phyloP scores from a whole-genome alignment of 1,139 yeast species.

The Hyphopichia wangnamkhiaoensis region DNA sequence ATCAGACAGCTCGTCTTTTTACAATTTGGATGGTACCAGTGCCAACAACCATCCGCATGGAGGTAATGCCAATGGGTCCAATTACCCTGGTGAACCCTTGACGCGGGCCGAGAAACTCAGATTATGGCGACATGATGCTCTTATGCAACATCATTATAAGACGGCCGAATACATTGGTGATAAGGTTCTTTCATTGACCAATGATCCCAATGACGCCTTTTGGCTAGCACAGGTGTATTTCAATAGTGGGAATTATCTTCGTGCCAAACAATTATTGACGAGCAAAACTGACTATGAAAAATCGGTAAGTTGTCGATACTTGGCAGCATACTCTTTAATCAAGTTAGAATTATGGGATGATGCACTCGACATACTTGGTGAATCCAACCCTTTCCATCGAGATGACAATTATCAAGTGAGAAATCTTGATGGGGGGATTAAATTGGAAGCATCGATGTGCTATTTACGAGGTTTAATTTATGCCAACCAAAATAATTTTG shows the following conservation, averaged over 20 bases:
- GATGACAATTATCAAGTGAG: slow-evolving; percentile 40
- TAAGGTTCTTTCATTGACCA: slow-evolving; percentile 73
- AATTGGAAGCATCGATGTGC: slow-evolving; percentile 85
- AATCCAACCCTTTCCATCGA: slow-evolving; percentile 66
- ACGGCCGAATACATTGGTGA: slow-evolving; percentile 95
- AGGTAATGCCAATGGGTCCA: neutral
- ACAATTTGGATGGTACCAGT: slow-evolving; percentile 29
- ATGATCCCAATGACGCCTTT: slow-evolving; percentile 91
- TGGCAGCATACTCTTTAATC: slow-evolving; percentile 74
- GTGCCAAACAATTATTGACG: slow-evolving; percentile 70
- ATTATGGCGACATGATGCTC: slow-evolving; percentile 92
- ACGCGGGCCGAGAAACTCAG: slow-evolving; percentile 86
- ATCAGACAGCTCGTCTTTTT: slow-evolving; percentile 42
- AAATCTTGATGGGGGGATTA: slow-evolving; percentile 72
- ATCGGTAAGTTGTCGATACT: slow-evolving; percentile 73
- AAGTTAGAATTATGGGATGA: slow-evolving; percentile 84
- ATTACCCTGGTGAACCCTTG: slow-evolving; percentile 37
- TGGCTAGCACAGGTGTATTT: slow-evolving; percentile 94
- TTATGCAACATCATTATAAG: slow-evolving; percentile 86
- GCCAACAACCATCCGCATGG: slow-evolving; percentile 12
- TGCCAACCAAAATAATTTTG: slow-evolving; percentile 82
- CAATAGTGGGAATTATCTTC: slow-evolving; percentile 68
- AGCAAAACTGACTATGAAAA: slow-evolving; percentile 42
- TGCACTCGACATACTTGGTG: slow-evolving; percentile 86
- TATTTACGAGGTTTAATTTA: slow-evolving; percentile 82